Percentiles rank a stretch among this genome's conserved stretches.
Evolutionary conservation across 2,329 filamentous ascomycete species (phyloP).

Genomic region (Pseudogymnoascus sp.): DNA sequence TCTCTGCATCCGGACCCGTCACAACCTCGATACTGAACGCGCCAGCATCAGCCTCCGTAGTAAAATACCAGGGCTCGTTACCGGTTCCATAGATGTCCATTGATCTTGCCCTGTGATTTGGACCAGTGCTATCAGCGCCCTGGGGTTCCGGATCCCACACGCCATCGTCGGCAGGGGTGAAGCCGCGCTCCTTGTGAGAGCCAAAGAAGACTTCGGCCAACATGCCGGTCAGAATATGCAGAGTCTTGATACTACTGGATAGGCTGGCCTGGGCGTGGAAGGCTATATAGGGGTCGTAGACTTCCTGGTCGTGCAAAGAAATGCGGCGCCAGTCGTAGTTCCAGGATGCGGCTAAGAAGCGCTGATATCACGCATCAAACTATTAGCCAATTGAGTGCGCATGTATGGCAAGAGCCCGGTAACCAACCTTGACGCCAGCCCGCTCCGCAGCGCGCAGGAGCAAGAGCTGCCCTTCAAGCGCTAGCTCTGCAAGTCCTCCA

Average conservation of each 20-base stretch:
- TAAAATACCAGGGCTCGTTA: not conserved
- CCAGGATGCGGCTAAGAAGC: constrained; percentile 27
- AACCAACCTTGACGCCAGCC: constrained; percentile 24
- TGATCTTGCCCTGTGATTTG: not conserved
- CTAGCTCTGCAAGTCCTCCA: constrained; percentile 19
- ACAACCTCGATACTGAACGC: constrained; percentile 13
- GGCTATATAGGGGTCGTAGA: constrained; percentile 30
- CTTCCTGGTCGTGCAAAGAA: constrained; percentile 25
- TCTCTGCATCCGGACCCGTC: constrained; percentile 2
- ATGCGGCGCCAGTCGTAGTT: constrained; percentile 29
- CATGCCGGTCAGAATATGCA: constrained; percentile 28
- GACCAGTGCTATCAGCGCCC: not conserved
- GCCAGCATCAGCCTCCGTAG: constrained; percentile 10
- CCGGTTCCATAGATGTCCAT: not conserved
- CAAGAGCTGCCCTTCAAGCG: constrained; percentile 30
- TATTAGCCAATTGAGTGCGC: not conserved
- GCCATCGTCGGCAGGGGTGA: not conserved
- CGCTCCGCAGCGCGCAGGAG: constrained; percentile 32
- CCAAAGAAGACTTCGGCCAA: constrained; percentile 13
- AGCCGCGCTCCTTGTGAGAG: not conserved
- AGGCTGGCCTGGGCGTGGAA: constrained; percentile 28
- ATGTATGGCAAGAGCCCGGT: not conserved
- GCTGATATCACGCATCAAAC: not conserved
- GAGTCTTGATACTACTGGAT: constrained; percentile 24
- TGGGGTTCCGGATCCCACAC: not conserved